A percentile compares a stretch with the other conserved stretches of the same genome.
Conservation (phyloP, 371 early-diverging fungal genomes). For the Syncephalastrum contaminatum region DNA sequence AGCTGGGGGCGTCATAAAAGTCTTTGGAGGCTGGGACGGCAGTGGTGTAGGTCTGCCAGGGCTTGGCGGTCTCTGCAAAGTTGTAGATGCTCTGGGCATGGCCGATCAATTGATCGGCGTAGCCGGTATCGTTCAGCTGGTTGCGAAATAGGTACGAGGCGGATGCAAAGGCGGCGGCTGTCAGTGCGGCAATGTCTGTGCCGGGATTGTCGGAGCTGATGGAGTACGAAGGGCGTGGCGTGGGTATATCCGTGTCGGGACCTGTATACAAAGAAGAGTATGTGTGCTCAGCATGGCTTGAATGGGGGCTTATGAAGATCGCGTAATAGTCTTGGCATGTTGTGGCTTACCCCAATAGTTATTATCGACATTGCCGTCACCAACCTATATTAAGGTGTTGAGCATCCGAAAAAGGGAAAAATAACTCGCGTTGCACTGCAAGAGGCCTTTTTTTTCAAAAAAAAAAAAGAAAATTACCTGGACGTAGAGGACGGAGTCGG, state of each 20-base stretch:
- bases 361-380: conserved; percentile 27
- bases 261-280: conserved; percentile 3
- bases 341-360: conserved; percentile 29
- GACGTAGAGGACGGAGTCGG: conserved; percentile 42
- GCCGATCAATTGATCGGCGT: conserved; percentile 29
- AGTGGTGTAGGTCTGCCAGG: conserved; percentile 50
- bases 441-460: too few relatives aligned
- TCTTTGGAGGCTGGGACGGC: conserved; percentile 43
- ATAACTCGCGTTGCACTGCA: too few relatives aligned
- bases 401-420: too few relatives aligned
- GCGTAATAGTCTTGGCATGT: neutral
- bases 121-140: conserved; percentile 49
- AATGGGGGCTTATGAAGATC: neutral
- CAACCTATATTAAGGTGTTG: conserved; percentile 14
- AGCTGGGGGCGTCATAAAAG: conserved; percentile 51
- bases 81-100: conserved; percentile 43
- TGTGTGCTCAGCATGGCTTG: neutral
- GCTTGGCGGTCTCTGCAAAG: conserved; percentile 52
- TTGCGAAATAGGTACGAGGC: conserved; percentile 48
- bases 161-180: conserved; percentile 53
- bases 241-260: conserved; percentile 35
- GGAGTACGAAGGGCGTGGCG: conserved; percentile 35
- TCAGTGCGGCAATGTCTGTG: conserved; percentile 47
- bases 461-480: too few relatives aligned
- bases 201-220: conserved; percentile 40